Conservation (phyloP, 345 rosid species). For the Citrus unshiu region DNA sequence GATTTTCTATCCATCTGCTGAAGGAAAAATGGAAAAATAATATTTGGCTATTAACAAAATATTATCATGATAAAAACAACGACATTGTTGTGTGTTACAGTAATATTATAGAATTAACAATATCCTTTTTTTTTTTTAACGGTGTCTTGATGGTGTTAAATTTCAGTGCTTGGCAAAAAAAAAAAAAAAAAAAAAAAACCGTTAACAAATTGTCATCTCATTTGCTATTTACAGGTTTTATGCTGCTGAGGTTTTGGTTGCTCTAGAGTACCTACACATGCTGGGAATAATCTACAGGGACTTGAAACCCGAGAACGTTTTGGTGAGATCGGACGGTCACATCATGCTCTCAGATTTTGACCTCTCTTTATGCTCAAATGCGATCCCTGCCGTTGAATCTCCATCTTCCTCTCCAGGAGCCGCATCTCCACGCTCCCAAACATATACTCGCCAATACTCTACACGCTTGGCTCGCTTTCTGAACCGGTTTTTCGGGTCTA, state of each 20-base stretch:
- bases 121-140: too few relatives aligned
- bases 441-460: slow-evolving; percentile 22
- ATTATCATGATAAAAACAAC: too few relatives aligned
- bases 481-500: slow-evolving; percentile 56
- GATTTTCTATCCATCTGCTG: not conserved
- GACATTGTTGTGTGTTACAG: too few relatives aligned
- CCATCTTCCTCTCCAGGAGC: slow-evolving; percentile 45
- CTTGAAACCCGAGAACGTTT: slow-evolving; percentile 87
- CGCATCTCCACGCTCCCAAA: slow-evolving; percentile 15
- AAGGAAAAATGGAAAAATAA: not conserved
- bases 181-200: not conserved
- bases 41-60: too few relatives aligned
- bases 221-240: slow-evolving; percentile 54
- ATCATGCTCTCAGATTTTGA: slow-evolving; percentile 98
- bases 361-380: slow-evolving; percentile 74
- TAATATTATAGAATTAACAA: too few relatives aligned
- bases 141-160: too few relatives aligned
- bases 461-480: slow-evolving; percentile 47
- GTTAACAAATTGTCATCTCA: not conserved
- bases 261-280: slow-evolving; percentile 95
- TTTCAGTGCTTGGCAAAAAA: not conserved
- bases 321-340: slow-evolving; percentile 94
- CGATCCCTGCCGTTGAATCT: slow-evolving; percentile 82
- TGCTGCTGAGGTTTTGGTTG: slow-evolving; percentile 87
- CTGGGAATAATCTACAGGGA: slow-evolving; percentile 93